Conservation (phyloP, 169 alveolate species). For the Plasmodium coatneyi region DNA sequence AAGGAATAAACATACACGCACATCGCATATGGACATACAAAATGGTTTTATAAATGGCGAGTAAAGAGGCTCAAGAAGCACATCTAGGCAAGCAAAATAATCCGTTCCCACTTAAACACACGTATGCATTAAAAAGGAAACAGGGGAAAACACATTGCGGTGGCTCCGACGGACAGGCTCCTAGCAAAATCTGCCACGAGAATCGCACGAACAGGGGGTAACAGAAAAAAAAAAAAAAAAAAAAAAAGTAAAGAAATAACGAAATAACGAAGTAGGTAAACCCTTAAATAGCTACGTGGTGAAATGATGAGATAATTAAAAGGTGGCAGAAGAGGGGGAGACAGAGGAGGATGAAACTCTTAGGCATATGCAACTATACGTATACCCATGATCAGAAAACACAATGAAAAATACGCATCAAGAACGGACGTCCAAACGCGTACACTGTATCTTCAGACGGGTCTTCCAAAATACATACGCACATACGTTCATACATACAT, state of each 20-base stretch:
- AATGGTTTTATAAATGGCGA: not conserved
- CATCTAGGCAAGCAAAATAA: not conserved
- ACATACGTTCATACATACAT: too few relatives aligned
- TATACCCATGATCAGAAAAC: not conserved
- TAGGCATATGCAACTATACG: not conserved
- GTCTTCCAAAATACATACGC: not conserved
- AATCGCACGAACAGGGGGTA: not conserved
- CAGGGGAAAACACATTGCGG: not conserved
- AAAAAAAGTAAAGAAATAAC: not conserved
- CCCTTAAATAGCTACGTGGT: not conserved
- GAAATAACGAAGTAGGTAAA: not conserved
- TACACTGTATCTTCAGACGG: not conserved
- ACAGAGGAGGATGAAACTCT: slow-evolving; percentile 3
- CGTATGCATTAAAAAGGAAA: slow-evolving; percentile 4
- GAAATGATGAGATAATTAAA: not conserved
- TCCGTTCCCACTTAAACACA: not conserved
- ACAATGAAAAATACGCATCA: not conserved
- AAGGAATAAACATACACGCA: not conserved
- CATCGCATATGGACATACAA: not conserved
- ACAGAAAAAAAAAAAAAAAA: not conserved
- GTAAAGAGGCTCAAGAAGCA: not conserved
- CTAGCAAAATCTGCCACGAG: not conserved
- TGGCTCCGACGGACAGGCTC: not conserved
- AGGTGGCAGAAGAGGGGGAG: not conserved
- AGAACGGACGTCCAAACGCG: not conserved